Evolutionary conservation across 2,329 filamentous ascomycete species (phyloP).

Genomic region (Diaporthe sp.): DNA sequence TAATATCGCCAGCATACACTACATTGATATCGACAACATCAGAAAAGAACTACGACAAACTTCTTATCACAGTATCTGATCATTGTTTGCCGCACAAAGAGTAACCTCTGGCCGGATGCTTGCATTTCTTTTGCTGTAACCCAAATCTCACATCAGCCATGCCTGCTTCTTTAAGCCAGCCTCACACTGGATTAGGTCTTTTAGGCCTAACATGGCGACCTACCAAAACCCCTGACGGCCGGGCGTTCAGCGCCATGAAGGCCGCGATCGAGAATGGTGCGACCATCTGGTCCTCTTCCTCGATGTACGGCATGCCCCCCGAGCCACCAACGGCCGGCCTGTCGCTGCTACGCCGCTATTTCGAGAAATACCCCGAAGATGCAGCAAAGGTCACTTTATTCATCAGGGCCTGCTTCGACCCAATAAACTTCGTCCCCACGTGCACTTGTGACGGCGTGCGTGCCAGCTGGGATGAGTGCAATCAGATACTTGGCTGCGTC

Average conservation of each 20-base stretch:
- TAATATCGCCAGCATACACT: too few species aligned
- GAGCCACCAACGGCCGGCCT: not conserved
- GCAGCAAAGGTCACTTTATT: not conserved
- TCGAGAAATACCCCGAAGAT: not conserved
- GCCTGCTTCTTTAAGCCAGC: not conserved
- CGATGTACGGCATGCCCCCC: not conserved
- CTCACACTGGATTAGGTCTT: not conserved
- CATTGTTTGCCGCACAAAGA: too few species aligned
- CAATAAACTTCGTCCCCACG: not conserved
- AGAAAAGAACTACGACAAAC: too few species aligned
- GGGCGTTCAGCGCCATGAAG: not conserved
- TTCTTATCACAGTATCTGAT: too few species aligned
- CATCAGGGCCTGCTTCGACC: not conserved
- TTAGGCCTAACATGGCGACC: not conserved
- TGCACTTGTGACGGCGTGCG: not conserved
- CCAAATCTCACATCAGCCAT: too few species aligned
- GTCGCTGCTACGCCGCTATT: not conserved
- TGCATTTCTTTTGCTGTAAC: too few species aligned
- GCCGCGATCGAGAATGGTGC: not conserved
- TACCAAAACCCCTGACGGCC: not conserved
- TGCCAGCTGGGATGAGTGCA: not conserved
- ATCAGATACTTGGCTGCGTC: not conserved
- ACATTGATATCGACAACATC: too few species aligned
- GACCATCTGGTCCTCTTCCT: not conserved
- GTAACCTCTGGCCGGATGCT: too few species aligned